Conservation (phyloP, 148 eudicot genomes). For the Hydrangea macrophylla region DNA sequence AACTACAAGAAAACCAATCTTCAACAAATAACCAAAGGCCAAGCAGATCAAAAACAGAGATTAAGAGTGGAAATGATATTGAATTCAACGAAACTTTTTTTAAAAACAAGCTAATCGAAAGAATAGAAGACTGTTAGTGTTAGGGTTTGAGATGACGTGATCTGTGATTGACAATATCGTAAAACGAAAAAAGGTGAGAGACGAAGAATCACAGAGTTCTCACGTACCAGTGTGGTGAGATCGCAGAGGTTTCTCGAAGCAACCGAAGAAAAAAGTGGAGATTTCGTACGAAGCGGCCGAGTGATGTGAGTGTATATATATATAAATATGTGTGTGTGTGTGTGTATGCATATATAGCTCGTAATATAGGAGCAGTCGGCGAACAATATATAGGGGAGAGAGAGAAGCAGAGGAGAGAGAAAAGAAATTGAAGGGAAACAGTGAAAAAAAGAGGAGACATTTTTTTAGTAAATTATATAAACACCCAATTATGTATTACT, state of each 20-base stretch:
- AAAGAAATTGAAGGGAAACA: too few relatives aligned
- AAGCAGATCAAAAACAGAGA: conserved; percentile 1
- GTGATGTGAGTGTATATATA: too few relatives aligned
- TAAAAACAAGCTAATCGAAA: background rate
- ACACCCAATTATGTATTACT: too few relatives aligned
- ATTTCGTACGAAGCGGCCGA: too few relatives aligned
- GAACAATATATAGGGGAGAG: too few relatives aligned
- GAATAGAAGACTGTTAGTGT: background rate
- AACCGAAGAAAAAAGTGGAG: conserved; percentile 7
- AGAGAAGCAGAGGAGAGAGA: too few relatives aligned
- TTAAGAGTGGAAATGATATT: too few relatives aligned
- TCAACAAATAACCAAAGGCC: background rate
- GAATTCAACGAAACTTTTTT: background rate
- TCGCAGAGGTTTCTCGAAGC: conserved; percentile 13
- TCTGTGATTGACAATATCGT: conserved; percentile 20
- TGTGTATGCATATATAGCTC: too few relatives aligned
- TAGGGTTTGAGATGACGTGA: conserved; percentile 33
- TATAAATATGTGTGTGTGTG: too few relatives aligned
- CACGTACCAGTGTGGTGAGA: conserved; percentile 17
- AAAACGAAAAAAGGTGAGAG: background rate
- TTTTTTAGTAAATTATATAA: too few relatives aligned
- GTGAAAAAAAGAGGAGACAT: too few relatives aligned
- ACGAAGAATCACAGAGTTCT: background rate
- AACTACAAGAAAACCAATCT: background rate
- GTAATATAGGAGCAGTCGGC: too few relatives aligned